Evolutionary conservation across 2,329 filamentous ascomycete species (phyloP).

Genomic region (Talaromyces sp.): DNA sequence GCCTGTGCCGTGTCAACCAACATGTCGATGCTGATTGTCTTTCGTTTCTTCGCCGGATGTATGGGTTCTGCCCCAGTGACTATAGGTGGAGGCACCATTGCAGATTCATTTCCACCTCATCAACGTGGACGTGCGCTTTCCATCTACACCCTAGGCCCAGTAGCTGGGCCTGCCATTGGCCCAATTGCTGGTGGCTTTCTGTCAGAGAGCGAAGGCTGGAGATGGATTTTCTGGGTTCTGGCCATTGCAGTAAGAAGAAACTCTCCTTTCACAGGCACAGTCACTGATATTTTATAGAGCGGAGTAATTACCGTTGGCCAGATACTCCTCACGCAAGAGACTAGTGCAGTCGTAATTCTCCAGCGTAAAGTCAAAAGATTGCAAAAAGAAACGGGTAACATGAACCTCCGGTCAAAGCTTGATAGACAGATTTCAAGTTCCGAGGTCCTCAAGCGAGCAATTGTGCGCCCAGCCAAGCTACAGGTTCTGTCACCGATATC

Average conservation of each 20-base stretch:
- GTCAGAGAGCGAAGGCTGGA: conserved; percentile 29
- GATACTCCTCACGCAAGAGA: conserved; percentile 41
- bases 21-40: conserved; percentile 53
- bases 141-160: conserved; percentile 19
- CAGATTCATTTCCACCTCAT: conserved; percentile 18
- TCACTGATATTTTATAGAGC: conserved; percentile 20
- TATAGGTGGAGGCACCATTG: conserved; percentile 20
- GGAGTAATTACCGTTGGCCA: conserved; percentile 38
- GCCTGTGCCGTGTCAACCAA: conserved; percentile 55
- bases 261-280: not conserved
- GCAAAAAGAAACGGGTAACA: conserved; percentile 43
- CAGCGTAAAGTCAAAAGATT: conserved; percentile 42
- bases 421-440: conserved; percentile 34
- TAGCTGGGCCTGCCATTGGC: conserved; percentile 26
- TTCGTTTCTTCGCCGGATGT: conserved; percentile 53
- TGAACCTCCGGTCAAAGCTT: conserved; percentile 26
- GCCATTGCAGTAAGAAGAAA: conserved; percentile 26
- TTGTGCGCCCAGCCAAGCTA: conserved; percentile 48
- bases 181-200: conserved; percentile 32
- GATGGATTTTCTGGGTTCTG: conserved; percentile 38
- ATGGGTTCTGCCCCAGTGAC: conserved; percentile 53
- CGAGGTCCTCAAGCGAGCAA: conserved; percentile 44
- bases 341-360: conserved; percentile 43
- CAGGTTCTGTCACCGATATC: conserved; percentile 52
- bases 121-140: conserved; percentile 17